Conservation (phyloP, 78 protist genomes). For the Guillardia theta region DNA sequence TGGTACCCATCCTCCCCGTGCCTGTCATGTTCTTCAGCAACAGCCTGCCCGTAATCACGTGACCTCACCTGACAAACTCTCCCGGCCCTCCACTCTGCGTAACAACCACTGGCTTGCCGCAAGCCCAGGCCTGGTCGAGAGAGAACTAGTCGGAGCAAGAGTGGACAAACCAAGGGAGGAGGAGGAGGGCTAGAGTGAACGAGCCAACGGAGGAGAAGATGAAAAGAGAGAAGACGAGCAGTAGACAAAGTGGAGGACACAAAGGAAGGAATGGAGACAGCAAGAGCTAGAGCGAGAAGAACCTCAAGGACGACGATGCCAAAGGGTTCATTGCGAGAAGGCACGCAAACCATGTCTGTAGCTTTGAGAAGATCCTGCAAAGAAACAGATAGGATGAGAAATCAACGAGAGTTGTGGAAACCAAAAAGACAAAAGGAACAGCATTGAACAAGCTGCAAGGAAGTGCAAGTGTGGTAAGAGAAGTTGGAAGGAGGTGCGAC, state of each 20-base stretch:
- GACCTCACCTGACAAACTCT: neutral
- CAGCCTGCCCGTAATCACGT: neutral
- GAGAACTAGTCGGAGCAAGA: neutral
- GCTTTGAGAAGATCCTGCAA: neutral
- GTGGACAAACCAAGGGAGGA: neutral
- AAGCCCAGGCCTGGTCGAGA: neutral
- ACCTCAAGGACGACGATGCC: slow-evolving; percentile 45
- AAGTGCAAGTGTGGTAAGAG: no score
- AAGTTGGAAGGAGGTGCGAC: neutral
- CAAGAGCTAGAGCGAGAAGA: neutral
- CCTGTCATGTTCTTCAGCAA: neutral
- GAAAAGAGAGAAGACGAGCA: neutral
- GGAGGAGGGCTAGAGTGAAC: neutral
- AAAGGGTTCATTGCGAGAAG: slow-evolving; percentile 43
- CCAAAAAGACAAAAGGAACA: neutral
- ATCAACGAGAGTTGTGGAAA: neutral
- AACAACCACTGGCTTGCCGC: neutral
- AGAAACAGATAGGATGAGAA: neutral
- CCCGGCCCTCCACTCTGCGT: neutral
- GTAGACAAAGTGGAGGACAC: neutral
- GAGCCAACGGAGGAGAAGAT: neutral
- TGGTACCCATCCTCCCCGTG: neutral
- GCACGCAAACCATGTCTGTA: neutral
- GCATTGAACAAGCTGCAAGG: no score
- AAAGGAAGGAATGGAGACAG: neutral